phyloP scores from a whole-genome alignment of 768 basidiomycete species.

The Tricholoma sp. region DNA sequence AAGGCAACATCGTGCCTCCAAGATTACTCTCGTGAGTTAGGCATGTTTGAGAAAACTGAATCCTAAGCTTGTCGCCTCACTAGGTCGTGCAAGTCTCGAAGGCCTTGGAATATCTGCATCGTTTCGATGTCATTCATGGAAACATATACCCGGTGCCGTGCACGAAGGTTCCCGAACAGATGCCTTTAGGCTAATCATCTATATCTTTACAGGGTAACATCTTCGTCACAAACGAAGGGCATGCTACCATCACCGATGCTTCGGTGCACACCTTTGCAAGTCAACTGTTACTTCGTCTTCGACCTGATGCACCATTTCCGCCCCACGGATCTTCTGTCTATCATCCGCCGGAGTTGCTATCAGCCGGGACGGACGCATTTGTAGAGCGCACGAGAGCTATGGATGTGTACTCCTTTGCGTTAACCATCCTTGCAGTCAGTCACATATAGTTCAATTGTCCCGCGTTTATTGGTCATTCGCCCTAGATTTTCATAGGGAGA shows the following conservation, averaged over 20 bases:
- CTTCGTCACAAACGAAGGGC: constrained; percentile 6
- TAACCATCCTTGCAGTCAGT: constrained; percentile 10
- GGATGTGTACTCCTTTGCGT: constrained; percentile 12
- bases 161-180: neutral
- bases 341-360: constrained; percentile 11
- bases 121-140: constrained; percentile 7
- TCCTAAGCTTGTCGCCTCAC: neutral
- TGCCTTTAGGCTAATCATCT: neutral
- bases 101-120: constrained; percentile 10
- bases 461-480: too few species aligned
- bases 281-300: neutral
- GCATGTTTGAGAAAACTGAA: neutral
- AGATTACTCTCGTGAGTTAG: neutral
- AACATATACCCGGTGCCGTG: constrained; percentile 12
- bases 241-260: constrained; percentile 5
- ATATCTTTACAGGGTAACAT: constrained; percentile 7
- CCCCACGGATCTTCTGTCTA: constrained; percentile 1
- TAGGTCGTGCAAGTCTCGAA: constrained; percentile 9
- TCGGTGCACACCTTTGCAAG: constrained; percentile 4
- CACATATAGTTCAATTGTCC: neutral
- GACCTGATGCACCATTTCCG: neutral
- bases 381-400: constrained; percentile 4
- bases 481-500: constrained; percentile 10
- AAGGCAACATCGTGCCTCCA: neutral
- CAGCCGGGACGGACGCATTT: neutral